phyloP scores from a whole-genome alignment of 148 eudicot species.

The Amaranthus palmeri region DNA sequence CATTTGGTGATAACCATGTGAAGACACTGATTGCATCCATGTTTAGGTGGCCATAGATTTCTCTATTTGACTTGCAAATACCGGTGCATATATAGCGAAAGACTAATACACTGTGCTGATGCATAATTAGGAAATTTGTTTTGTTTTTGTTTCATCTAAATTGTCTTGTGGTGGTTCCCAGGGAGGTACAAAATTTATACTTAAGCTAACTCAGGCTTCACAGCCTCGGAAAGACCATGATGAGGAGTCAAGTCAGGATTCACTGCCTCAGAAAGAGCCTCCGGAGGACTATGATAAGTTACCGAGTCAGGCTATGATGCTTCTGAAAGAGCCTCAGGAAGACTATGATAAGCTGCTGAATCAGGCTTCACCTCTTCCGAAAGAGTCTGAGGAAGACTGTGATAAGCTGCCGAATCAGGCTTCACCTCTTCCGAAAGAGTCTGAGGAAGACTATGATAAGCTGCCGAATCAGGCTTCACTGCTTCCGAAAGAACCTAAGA shows the following conservation, averaged over 20 bases:
- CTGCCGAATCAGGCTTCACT: slow-evolving; percentile 1
- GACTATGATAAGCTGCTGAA: slow-evolving; percentile 3
- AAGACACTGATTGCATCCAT: too few species aligned
- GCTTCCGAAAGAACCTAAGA: slow-evolving; percentile 2
- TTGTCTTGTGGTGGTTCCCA: slow-evolving; percentile 2
- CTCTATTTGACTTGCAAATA: too few species aligned
- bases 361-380: slow-evolving; percentile 3
- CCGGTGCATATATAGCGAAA: too few species aligned
- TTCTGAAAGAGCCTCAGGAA: slow-evolving; percentile 2
- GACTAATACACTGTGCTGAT: too few species aligned
- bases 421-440: not conserved
- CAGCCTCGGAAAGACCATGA: slow-evolving; percentile 6
- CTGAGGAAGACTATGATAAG: slow-evolving; percentile 8
- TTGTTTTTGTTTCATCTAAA: not conserved
- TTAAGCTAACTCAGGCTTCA: slow-evolving; percentile 12
- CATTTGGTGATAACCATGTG: too few species aligned
- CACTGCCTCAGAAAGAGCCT: not conserved
- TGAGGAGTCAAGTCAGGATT: slow-evolving; percentile 8
- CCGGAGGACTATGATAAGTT: slow-evolving; percentile 4
- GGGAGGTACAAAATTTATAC: slow-evolving; percentile 11
- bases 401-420: slow-evolving; percentile 10
- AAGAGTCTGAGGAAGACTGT: not conserved
- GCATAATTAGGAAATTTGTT: not conserved
- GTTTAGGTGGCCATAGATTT: too few species aligned
- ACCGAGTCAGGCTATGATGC: slow-evolving; percentile 1